phyloP scores from a whole-genome alignment of 345 rosid species.

The Schrenkiella parvula region DNA sequence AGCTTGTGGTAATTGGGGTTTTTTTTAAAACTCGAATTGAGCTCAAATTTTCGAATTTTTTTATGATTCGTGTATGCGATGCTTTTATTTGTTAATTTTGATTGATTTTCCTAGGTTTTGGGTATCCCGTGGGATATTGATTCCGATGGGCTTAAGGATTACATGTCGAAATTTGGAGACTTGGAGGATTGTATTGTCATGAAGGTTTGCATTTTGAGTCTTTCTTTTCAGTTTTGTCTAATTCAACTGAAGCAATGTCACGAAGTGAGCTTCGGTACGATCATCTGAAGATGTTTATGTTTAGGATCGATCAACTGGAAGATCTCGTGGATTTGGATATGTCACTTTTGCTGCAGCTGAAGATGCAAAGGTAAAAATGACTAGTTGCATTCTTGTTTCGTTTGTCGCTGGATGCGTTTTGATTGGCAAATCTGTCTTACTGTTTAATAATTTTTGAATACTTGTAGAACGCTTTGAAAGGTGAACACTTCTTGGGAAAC shows the following conservation, averaged over 20 bases:
- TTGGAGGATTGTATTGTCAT: conserved; percentile 96
- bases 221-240: not conserved
- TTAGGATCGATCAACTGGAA: conserved; percentile 87
- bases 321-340: conserved; percentile 98
- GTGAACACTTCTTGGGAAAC: conserved; percentile 81
- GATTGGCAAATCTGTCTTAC: not conserved
- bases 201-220: conserved; percentile 57
- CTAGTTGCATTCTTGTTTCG: not conserved
- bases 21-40: not conserved
- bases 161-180: conserved; percentile 90
- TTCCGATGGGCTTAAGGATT: conserved; percentile 83
- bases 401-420: not conserved
- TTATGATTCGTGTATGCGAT: not conserved
- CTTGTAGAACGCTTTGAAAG: conserved; percentile 62
- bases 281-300: conserved; percentile 1
- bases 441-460: not conserved
- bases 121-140: conserved; percentile 98
- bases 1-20: conserved; percentile 68
- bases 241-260: not conserved
- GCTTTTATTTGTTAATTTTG: not conserved
- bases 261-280: not conserved
- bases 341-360: conserved; percentile 75
- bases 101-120: conserved; percentile 44
- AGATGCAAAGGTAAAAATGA: conserved; percentile 66
- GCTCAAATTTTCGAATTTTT: not conserved